Evolutionary conservation across 345 rosid genomes (phyloP).

Genomic region (Bretschneidera sinensis): DNA sequence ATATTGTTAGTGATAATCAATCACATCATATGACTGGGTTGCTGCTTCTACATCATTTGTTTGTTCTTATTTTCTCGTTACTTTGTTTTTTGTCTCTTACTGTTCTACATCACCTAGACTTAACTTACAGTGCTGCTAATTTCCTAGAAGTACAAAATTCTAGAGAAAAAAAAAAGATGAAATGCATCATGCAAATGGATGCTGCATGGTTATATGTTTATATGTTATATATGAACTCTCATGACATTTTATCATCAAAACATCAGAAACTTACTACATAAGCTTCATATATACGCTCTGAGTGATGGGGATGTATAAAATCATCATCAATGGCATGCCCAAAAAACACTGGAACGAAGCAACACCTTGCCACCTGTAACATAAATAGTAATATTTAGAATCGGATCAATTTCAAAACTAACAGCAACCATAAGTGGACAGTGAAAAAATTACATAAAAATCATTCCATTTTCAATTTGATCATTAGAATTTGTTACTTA

Average conservation of each 20-base stretch:
- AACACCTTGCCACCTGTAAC: slow-evolving; percentile 67
- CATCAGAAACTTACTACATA: slow-evolving; percentile 49
- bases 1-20: too few species aligned
- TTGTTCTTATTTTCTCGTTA: too few species aligned
- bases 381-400: slow-evolving; percentile 4
- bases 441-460: too few species aligned
- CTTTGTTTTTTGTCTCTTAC: too few species aligned
- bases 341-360: slow-evolving; percentile 88
- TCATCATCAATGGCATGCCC: slow-evolving; percentile 93
- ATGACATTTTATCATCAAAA: slow-evolving; percentile 4
- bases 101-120: too few species aligned
- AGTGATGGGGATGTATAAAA: slow-evolving; percentile 87
- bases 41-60: too few species aligned
- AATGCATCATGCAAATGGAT: slow-evolving; percentile 5
- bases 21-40: too few species aligned
- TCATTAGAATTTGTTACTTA: too few species aligned
- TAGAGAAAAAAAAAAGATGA: slow-evolving; percentile 1
- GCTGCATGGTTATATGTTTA: slow-evolving; percentile 2
- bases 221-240: background rate
- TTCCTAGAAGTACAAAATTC: background rate
- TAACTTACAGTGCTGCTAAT: background rate
- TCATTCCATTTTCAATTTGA: too few species aligned
- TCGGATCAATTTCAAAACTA: background rate
- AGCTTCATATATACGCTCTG: slow-evolving; percentile 76
- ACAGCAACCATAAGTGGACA: background rate